phyloP scores from a whole-genome alignment of 768 basidiomycete species.

The Collybia nuda region DNA sequence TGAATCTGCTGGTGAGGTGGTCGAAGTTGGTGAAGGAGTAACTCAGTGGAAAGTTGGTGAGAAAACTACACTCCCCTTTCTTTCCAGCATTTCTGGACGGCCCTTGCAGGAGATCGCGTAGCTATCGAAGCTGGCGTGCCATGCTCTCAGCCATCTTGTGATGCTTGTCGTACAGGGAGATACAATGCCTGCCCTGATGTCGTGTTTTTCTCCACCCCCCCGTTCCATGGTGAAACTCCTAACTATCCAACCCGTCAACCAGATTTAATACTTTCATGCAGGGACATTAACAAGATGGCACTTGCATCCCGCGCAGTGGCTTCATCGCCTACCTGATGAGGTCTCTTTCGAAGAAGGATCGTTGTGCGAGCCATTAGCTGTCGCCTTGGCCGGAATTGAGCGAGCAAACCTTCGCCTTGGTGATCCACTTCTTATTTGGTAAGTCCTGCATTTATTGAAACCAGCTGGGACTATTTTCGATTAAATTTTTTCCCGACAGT shows the following conservation, averaged over 20 bases:
- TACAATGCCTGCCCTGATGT: conserved; percentile 63
- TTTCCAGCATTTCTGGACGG: not conserved
- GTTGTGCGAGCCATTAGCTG: conserved; percentile 65
- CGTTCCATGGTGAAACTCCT: conserved; percentile 50
- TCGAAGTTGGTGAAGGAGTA: conserved; percentile 66
- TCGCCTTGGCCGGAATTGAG: conserved; percentile 68
- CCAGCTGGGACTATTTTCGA: not conserved
- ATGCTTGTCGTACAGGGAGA: conserved; percentile 59
- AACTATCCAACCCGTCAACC: not conserved
- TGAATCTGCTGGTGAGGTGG: conserved; percentile 68
- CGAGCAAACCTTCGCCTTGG: conserved; percentile 65
- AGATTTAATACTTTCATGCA: conserved; percentile 18
- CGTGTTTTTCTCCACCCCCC: conserved; percentile 73
- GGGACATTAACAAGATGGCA: conserved; percentile 68
- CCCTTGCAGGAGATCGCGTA: conserved; percentile 54
- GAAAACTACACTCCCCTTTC: not conserved
- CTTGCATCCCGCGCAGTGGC: conserved; percentile 66
- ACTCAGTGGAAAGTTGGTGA: conserved; percentile 62
- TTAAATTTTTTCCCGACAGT: conserved; percentile 25
- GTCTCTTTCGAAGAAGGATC: conserved; percentile 70
- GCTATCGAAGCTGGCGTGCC: conserved; percentile 73
- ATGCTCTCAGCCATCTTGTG: conserved; percentile 60
- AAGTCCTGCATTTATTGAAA: conserved; percentile 3
- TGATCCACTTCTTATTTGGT: conserved; percentile 65
- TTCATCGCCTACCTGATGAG: conserved; percentile 60